These are phyloP conservation scores for Annona cherimola DNA, from an alignment of 164 flowering plant genomes.

Conservation along the genomic window DNA sequence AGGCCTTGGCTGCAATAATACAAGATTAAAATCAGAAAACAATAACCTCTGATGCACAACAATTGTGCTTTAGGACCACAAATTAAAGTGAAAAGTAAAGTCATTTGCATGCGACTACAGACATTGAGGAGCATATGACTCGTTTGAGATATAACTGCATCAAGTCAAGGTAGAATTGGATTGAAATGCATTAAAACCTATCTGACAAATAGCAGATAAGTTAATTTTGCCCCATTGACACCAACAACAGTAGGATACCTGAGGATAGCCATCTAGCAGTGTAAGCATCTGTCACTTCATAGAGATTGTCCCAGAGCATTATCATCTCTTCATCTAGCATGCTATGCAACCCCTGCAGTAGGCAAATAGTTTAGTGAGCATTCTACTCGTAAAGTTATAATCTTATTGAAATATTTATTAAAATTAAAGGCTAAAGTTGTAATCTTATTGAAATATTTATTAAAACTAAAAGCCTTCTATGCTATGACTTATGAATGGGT, in stretches of 20 bases:
- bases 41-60: neutral
- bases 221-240: neutral
- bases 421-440: too few species aligned
- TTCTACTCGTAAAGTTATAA: too few species aligned
- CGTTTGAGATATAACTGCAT: too few species aligned
- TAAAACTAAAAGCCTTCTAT: too few species aligned
- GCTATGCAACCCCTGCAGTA: constrained; percentile 65
- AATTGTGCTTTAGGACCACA: neutral
- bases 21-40: neutral
- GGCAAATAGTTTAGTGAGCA: constrained; percentile 2
- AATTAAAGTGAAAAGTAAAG: neutral
- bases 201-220: neutral
- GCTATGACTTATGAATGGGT: too few species aligned
- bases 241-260: constrained; percentile 37
- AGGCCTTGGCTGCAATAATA: constrained; percentile 52
- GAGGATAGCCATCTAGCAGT: constrained; percentile 95
- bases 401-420: too few species aligned
- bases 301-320: constrained; percentile 58
- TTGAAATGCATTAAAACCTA: neutral
- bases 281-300: constrained; percentile 65
- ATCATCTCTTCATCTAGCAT: constrained; percentile 46
- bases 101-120: too few species aligned
- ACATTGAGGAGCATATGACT: too few species aligned
- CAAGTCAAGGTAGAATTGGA: too few species aligned
- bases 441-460: too few species aligned